Conservation (phyloP, 1,284 basidiomycete species). For the Retiboletus flavoniger region DNA sequence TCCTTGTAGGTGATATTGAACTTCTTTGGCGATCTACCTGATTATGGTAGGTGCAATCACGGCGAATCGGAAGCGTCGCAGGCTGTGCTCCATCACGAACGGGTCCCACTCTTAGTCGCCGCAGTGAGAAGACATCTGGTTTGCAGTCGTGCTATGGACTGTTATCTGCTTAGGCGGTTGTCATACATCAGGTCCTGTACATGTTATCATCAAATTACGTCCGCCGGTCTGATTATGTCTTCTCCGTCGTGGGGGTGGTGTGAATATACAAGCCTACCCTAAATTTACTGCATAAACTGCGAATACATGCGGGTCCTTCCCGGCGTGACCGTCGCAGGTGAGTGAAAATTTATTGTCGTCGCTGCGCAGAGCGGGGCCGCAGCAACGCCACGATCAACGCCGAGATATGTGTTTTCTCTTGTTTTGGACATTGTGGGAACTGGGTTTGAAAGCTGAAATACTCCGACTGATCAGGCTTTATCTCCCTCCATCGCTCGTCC, state of each 20-base stretch:
- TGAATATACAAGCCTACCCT: neutral
- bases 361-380: neutral
- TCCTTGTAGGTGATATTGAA: too few species aligned
- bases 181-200: neutral
- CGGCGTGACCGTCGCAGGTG: neutral
- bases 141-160: neutral
- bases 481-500: slow-evolving; percentile 18
- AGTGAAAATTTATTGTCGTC: neutral
- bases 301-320: neutral
- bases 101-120: neutral
- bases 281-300: neutral
- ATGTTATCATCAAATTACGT: neutral
- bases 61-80: neutral
- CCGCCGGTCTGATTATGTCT: neutral
- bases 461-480: slow-evolving; percentile 23
- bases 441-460: slow-evolving; percentile 25
- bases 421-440: slow-evolving; percentile 20
- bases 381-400: neutral
- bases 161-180: neutral
- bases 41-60: slow-evolving; percentile 17
- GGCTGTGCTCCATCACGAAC: slow-evolving; percentile 2
- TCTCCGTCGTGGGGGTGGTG: neutral
- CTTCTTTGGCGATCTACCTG: slow-evolving; percentile 10
- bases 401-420: slow-evolving; percentile 17
- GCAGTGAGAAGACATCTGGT: neutral